Conservation (phyloP, 257 asterid genomes). For the Solanum okadae region DNA sequence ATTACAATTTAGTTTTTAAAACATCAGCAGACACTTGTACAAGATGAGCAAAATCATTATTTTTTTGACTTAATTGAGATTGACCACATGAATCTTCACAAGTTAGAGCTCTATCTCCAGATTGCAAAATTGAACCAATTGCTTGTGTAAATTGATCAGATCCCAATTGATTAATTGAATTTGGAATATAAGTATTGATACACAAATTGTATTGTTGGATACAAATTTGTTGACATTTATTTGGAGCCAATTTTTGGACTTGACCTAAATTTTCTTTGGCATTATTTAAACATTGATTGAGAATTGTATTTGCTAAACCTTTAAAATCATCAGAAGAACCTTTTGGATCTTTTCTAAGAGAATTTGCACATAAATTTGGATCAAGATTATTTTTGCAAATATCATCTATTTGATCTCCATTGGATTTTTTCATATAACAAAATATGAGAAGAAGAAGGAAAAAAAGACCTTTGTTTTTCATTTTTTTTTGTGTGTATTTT, state of each 20-base stretch:
- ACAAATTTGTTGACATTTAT: not conserved
- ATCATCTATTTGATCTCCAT: not conserved
- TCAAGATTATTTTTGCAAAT: not conserved
- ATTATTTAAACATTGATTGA: not conserved
- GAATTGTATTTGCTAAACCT: not conserved
- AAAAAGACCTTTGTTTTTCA: not conserved
- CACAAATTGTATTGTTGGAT: not conserved
- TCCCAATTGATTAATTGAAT: not conserved
- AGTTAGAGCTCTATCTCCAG: not conserved
- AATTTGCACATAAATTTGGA: not conserved
- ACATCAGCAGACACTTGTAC: not conserved
- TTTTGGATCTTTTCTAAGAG: not conserved
- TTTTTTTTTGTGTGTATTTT: not conserved
- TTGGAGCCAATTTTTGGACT: not conserved
- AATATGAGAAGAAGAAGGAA: not conserved
- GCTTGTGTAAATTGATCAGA: not conserved
- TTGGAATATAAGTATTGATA: not conserved
- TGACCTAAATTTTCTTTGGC: not conserved
- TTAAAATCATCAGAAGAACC: not conserved
- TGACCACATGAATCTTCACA: not conserved
- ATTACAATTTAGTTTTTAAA: not conserved
- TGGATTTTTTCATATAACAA: not conserved
- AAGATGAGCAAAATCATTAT: not conserved
- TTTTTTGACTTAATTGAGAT: not conserved
- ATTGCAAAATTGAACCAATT: not conserved